These are phyloP conservation scores for Ricinus communis DNA, from an alignment of 345 rosid genomes.

Conservation along the genomic window DNA sequence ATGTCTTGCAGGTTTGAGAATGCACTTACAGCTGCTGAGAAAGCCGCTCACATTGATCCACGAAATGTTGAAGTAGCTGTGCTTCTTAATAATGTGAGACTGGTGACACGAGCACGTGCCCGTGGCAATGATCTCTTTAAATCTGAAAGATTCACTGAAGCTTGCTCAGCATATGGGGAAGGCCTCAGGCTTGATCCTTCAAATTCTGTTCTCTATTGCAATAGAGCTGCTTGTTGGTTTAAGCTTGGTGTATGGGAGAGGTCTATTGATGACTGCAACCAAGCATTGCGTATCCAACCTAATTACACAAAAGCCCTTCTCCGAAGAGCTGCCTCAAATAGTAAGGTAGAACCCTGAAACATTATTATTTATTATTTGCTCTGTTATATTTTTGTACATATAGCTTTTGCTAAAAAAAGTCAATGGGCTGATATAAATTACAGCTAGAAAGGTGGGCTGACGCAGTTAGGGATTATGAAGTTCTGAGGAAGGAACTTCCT, in stretches of 20 bases:
- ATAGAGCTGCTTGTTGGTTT: conserved; percentile 93
- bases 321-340: conserved; percentile 81
- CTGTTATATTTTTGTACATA: too few relatives aligned
- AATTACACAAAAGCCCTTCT: conserved; percentile 77
- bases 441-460: conserved; percentile 91
- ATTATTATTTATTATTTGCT: conserved; percentile 5
- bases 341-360: conserved; percentile 50
- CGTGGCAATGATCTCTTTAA: conserved; percentile 93
- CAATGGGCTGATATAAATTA: conserved; percentile 10
- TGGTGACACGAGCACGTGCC: conserved; percentile 65
- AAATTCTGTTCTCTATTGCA: conserved; percentile 72
- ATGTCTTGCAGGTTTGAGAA: conserved; percentile 88
- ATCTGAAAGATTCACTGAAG: conserved; percentile 96
- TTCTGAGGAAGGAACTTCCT: conserved; percentile 75
- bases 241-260: conserved; percentile 82
- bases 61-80: conserved; percentile 63
- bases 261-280: conserved; percentile 78
- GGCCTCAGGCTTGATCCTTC: conserved; percentile 83
- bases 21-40: conserved; percentile 81
- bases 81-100: conserved; percentile 58
- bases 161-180: conserved; percentile 84
- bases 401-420: not conserved
- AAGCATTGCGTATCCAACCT: conserved; percentile 67
- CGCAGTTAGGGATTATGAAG: conserved; percentile 85
- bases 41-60: conserved; percentile 70